Evolutionary conservation across 495 filamentous ascomycete genomes (phyloP).

Genomic region (Aspergillus coremiiformis): DNA sequence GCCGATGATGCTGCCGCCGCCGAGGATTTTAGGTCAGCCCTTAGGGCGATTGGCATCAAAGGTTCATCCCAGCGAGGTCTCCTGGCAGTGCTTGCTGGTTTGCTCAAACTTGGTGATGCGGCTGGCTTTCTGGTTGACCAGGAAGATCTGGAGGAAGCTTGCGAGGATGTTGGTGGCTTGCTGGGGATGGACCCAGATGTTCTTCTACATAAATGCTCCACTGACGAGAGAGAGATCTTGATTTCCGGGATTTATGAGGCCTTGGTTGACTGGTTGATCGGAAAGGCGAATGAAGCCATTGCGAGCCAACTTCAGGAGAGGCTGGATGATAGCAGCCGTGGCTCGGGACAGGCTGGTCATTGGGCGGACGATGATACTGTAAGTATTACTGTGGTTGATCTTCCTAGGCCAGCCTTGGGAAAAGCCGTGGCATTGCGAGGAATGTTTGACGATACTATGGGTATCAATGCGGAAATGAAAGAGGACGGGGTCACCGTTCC

Average conservation of each 20-base stretch:
- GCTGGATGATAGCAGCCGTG: constrained; percentile 50
- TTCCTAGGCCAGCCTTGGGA: constrained; percentile 70
- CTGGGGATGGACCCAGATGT: constrained; percentile 83
- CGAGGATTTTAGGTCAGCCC: constrained; percentile 77
- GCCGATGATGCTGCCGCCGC: constrained; percentile 90
- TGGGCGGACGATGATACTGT: constrained; percentile 73
- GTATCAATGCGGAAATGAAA: constrained; percentile 96
- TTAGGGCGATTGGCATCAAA: constrained; percentile 89
- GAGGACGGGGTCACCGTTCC: constrained; percentile 76
- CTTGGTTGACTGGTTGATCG: constrained; percentile 88
- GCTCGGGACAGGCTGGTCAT: constrained; percentile 49
- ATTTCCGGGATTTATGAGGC: constrained; percentile 89
- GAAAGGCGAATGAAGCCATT: constrained; percentile 85
- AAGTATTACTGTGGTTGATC: constrained; percentile 79
- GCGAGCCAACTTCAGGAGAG: constrained; percentile 60
- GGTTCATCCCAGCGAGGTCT: constrained; percentile 71
- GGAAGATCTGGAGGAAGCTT: constrained; percentile 76
- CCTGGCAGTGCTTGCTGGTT: constrained; percentile 73
- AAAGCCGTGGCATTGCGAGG: constrained; percentile 81
- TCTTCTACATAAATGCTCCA: constrained; percentile 68
- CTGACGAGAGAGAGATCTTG: constrained; percentile 71
- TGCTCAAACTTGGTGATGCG: constrained; percentile 88
- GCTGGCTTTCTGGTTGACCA: constrained; percentile 78
- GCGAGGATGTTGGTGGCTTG: constrained; percentile 82
- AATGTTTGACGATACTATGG: constrained; percentile 84